Evolutionary conservation across 768 basidiomycete genomes (phyloP).

Genomic region (Myochromella boudieri): DNA sequence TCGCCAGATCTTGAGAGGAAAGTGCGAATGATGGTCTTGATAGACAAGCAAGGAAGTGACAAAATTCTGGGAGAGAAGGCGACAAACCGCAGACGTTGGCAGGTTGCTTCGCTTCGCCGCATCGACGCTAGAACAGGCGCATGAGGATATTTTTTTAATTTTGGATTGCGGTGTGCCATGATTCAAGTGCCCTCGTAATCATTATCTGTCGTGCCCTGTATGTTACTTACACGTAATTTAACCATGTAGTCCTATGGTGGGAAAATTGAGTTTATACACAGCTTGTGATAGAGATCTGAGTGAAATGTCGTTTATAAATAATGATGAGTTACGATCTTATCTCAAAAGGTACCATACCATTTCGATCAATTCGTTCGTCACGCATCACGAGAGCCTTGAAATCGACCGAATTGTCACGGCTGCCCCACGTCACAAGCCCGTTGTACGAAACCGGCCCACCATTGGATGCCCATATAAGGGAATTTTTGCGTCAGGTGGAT

Average conservation of each 20-base stretch:
- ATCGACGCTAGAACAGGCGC: slow-evolving; percentile 34
- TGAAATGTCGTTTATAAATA: too few relatives aligned
- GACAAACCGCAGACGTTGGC: slow-evolving; percentile 37
- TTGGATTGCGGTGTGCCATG: background rate
- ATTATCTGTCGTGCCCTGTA: background rate
- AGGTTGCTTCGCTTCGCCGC: slow-evolving; percentile 35
- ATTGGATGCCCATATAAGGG: too few relatives aligned
- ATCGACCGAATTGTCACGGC: too few relatives aligned
- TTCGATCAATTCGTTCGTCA: too few relatives aligned
- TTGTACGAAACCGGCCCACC: too few relatives aligned
- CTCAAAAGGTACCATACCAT: too few relatives aligned
- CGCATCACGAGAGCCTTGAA: too few relatives aligned
- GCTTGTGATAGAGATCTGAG: too few relatives aligned
- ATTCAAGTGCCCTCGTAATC: background rate
- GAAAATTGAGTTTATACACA: too few relatives aligned
- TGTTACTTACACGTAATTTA: background rate
- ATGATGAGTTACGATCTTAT: too few relatives aligned
- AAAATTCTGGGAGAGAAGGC: slow-evolving; percentile 29
- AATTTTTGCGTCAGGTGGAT: too few relatives aligned
- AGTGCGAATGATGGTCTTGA: slow-evolving; percentile 53
- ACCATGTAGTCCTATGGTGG: background rate
- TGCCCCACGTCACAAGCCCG: too few relatives aligned
- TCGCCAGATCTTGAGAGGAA: slow-evolving; percentile 55
- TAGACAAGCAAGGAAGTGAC: slow-evolving; percentile 35
- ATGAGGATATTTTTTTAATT: slow-evolving; percentile 7